phyloP scores from a whole-genome alignment of 176 grass and related monocot species.

The Cenchrus fungigraminus region DNA sequence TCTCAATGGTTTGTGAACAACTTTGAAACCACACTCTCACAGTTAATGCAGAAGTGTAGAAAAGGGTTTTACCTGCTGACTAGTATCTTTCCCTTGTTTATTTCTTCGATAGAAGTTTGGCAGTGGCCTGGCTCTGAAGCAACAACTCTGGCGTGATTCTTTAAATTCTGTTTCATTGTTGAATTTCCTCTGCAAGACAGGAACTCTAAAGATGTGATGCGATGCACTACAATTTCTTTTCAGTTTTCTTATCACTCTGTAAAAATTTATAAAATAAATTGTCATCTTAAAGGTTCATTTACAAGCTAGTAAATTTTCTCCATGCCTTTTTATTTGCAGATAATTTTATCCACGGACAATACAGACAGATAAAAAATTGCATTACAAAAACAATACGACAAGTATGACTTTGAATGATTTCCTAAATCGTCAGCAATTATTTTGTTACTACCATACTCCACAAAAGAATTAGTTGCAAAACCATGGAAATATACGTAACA shows the following conservation, averaged over 20 bases:
- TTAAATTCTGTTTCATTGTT: constrained; percentile 48
- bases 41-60: background rate
- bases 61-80: constrained; percentile 51
- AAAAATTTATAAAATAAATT: background rate
- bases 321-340: background rate
- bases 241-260: background rate
- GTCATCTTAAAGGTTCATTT: background rate
- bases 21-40: constrained; percentile 3
- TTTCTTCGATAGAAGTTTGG: constrained; percentile 65
- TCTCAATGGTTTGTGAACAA: background rate
- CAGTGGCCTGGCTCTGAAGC: constrained; percentile 59
- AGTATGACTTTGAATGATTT: background rate
- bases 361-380: background rate
- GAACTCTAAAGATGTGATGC: constrained; percentile 1
- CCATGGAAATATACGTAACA: background rate
- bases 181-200: constrained; percentile 48
- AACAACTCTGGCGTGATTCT: constrained; percentile 46
- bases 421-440: background rate
- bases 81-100: constrained; percentile 57
- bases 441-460: background rate
- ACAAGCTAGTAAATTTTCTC: background rate
- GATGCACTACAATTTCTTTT: background rate
- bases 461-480: background rate
- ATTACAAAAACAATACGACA: no score
- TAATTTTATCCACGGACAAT: background rate